Evolutionary conservation across 768 basidiomycete species (phyloP).

Genomic region (Tubosaeta sp.): DNA sequence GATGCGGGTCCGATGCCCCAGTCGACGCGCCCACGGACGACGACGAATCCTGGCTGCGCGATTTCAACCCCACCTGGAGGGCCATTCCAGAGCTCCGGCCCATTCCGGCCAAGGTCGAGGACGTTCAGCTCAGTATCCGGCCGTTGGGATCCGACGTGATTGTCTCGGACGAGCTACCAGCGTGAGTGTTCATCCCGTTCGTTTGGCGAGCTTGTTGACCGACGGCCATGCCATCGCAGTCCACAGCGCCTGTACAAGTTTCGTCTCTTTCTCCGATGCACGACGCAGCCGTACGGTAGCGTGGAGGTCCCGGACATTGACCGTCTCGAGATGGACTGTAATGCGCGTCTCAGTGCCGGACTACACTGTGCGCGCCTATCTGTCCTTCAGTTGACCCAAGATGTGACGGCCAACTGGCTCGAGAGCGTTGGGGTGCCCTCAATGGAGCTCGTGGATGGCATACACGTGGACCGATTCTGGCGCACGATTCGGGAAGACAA

Average conservation of each 20-base stretch:
- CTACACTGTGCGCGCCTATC: constrained; percentile 3
- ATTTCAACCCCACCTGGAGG: no score
- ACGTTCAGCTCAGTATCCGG: constrained; percentile 14
- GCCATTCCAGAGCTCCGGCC: no score
- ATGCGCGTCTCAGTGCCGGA: constrained; percentile 6
- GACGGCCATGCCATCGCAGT: constrained; percentile 7
- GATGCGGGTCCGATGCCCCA: no score
- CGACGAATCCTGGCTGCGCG: not conserved
- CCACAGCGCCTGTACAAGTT: constrained; percentile 19
- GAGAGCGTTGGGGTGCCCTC: not conserved
- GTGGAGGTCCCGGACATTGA: constrained; percentile 7
- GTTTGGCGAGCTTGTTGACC: not conserved
- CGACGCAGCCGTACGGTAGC: constrained; percentile 5
- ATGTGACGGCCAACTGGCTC: not conserved
- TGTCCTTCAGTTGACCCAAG: constrained; percentile 8
- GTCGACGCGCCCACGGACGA: not conserved
- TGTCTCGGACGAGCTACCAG: constrained; percentile 22
- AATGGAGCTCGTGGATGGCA: constrained; percentile 5
- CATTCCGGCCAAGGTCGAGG: not conserved
- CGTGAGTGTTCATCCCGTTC: constrained; percentile 11
- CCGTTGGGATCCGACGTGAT: constrained; percentile 16
- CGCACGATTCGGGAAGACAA: constrained; percentile 9
- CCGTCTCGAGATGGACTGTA: constrained; percentile 20
- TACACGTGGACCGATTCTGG: constrained; percentile 25
- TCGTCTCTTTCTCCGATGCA: constrained; percentile 23